A percentile compares a stretch with the other conserved stretches of the same genome.
These are phyloP conservation scores for Xenosphaeropsis pyriputrescens DNA, from an alignment of 2,329 filamentous ascomycete species.

Conservation along the genomic window DNA sequence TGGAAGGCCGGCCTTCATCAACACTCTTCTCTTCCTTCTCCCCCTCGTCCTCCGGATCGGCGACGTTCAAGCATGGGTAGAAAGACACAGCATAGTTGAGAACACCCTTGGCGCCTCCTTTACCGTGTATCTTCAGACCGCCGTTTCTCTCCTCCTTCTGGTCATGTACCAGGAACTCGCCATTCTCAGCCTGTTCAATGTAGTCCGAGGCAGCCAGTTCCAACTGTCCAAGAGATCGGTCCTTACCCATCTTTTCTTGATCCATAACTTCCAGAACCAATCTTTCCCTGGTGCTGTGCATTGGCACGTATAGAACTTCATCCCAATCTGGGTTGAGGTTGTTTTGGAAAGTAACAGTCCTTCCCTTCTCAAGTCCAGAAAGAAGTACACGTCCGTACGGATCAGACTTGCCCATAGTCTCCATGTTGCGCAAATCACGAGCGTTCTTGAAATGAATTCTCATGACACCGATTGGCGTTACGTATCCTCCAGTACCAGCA, in stretches of 20 bases:
- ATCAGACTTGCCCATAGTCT: slow-evolving; percentile 93
- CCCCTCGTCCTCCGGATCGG: slow-evolving; percentile 80
- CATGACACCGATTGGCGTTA: slow-evolving; percentile 90
- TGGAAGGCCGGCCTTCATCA: slow-evolving; percentile 11
- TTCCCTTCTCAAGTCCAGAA: slow-evolving; percentile 78
- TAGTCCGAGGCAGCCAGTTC: slow-evolving; percentile 71
- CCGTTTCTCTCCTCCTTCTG: slow-evolving; percentile 51
- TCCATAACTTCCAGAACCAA: slow-evolving; percentile 93
- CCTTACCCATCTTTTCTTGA: slow-evolving; percentile 79
- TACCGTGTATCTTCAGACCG: slow-evolving; percentile 58
- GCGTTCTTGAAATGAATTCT: slow-evolving; percentile 83
- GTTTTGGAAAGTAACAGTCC: slow-evolving; percentile 92
- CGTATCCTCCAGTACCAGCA: slow-evolving; percentile 72
- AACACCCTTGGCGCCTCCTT: slow-evolving; percentile 61
- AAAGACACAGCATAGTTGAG: slow-evolving; percentile 78
- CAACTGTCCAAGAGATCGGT: slow-evolving; percentile 70
- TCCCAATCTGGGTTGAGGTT: slow-evolving; percentile 94
- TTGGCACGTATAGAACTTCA: slow-evolving; percentile 84
- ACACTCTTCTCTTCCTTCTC: slow-evolving; percentile 25
- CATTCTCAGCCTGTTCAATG: slow-evolving; percentile 60
- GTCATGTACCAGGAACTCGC: slow-evolving; percentile 69
- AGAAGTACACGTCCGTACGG: slow-evolving; percentile 81
- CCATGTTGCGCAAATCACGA: slow-evolving; percentile 73
- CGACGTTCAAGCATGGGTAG: slow-evolving; percentile 75
- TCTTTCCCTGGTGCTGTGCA: slow-evolving; percentile 74